These are phyloP conservation scores for Bjerkandera adusta DNA, from an alignment of 1,284 basidiomycete genomes.

Conservation along the genomic window DNA sequence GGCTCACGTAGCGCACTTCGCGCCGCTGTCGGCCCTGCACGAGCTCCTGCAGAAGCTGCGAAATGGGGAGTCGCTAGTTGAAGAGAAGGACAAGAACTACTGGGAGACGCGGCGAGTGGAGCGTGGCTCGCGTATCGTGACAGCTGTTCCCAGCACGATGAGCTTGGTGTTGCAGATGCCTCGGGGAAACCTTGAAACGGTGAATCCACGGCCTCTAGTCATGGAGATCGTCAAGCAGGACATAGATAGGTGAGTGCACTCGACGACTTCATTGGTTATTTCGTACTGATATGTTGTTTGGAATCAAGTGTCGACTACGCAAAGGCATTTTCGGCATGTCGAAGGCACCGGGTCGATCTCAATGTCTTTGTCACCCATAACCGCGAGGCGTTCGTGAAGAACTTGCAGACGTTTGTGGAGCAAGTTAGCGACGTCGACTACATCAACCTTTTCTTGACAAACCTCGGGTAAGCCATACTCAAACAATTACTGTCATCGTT, in stretches of 20 bases:
- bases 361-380: constrained; percentile 86
- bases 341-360: constrained; percentile 93
- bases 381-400: constrained; percentile 62
- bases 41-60: constrained; percentile 24
- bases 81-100: constrained; percentile 31
- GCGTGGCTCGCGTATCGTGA: constrained; percentile 83
- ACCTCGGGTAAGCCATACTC: constrained; percentile 61
- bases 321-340: constrained; percentile 86
- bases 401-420: constrained; percentile 70
- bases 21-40: constrained; percentile 47
- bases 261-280: neutral
- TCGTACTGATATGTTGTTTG: constrained; percentile 5
- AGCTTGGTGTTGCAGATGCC: constrained; percentile 96
- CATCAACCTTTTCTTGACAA: constrained; percentile 91
- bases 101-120: constrained; percentile 83
- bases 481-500: neutral
- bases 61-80: constrained; percentile 21
- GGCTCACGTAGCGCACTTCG: constrained; percentile 81
- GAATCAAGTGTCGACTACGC: constrained; percentile 62
- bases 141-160: constrained; percentile 85
- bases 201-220: constrained; percentile 91
- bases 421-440: constrained; percentile 91
- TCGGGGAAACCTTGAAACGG: constrained; percentile 93
- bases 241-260: constrained; percentile 59
- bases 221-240: constrained; percentile 79